Conservation (phyloP, 768 basidiomycete genomes). For the Mycena alexandri region DNA sequence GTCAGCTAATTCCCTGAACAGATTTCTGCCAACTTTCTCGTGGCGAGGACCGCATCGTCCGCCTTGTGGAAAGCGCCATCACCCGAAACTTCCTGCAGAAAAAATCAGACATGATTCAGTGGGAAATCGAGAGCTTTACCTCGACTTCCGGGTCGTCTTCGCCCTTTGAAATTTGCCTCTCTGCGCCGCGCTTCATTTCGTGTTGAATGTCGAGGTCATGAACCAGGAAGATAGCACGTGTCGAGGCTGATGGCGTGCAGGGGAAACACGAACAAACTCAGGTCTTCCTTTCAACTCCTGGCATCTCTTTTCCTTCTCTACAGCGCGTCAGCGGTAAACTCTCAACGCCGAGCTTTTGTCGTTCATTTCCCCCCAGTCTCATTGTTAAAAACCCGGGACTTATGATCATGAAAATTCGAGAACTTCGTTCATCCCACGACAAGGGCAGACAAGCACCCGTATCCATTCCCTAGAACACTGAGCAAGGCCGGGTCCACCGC, state of each 20-base stretch:
- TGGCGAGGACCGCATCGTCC: slow-evolving; percentile 66
- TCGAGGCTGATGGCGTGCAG: neutral
- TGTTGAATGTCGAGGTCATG: slow-evolving; percentile 2
- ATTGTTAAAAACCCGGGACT: no score
- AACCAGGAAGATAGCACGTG: neutral
- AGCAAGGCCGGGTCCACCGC: no score
- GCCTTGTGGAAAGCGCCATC: slow-evolving; percentile 67
- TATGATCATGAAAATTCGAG: no score
- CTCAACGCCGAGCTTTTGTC: no score
- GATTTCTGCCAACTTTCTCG: slow-evolving; percentile 64
- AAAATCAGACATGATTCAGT: neutral
- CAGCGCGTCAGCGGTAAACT: no score
- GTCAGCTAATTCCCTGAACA: slow-evolving; percentile 4
- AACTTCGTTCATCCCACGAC: no score
- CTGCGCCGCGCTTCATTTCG: slow-evolving; percentile 81
- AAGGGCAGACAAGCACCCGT: no score
- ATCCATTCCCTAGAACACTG: no score
- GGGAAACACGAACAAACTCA: neutral
- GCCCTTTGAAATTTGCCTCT: slow-evolving; percentile 76
- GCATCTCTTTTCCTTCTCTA: no score
- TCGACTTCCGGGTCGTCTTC: slow-evolving; percentile 56
- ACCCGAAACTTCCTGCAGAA: slow-evolving; percentile 55
- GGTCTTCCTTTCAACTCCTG: no score
- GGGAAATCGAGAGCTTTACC: slow-evolving; percentile 43
- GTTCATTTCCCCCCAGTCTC: no score